Evolutionary conservation across 2,329 filamentous ascomycete genomes (phyloP).

Genomic region (Orbilia quercus): DNA sequence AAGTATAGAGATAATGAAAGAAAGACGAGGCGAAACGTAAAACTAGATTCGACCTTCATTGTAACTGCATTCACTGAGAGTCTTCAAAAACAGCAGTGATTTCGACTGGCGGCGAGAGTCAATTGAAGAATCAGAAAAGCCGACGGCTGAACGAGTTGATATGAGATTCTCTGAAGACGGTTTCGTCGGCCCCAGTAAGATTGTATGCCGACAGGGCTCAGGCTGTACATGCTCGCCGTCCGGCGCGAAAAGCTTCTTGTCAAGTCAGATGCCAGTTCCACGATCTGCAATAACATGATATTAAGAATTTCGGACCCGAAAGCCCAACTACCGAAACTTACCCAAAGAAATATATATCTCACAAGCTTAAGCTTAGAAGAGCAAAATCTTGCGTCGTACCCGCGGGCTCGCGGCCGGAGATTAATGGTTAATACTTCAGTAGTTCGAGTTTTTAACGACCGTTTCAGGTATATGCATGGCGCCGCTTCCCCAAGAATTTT

Average conservation of each 20-base stretch:
- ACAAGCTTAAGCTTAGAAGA: constrained; percentile 1
- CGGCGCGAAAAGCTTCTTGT: background rate
- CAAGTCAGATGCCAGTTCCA: background rate
- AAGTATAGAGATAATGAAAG: constrained; percentile 2
- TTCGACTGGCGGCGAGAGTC: background rate
- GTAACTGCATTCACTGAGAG: background rate
- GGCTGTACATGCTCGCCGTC: background rate
- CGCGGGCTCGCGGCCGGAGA: constrained; percentile 4
- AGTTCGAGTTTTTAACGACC: background rate
- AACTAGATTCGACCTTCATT: constrained; percentile 10
- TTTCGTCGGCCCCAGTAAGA: background rate
- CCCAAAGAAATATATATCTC: constrained; percentile 1
- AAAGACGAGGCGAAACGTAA: constrained; percentile 11
- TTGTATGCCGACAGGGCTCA: background rate
- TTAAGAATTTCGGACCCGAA: background rate
- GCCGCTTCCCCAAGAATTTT: background rate
- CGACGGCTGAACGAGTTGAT: constrained; percentile 6
- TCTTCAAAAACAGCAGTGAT: background rate
- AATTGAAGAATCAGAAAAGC: background rate
- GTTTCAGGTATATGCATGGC: constrained; percentile 14
- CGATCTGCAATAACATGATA: background rate
- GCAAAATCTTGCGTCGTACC: background rate
- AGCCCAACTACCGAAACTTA: constrained; percentile 2
- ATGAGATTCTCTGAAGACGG: constrained; percentile 11
- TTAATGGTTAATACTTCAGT: background rate